phyloP scores from a whole-genome alignment of 129 eudicot species.

The Ambrosia trifida region DNA sequence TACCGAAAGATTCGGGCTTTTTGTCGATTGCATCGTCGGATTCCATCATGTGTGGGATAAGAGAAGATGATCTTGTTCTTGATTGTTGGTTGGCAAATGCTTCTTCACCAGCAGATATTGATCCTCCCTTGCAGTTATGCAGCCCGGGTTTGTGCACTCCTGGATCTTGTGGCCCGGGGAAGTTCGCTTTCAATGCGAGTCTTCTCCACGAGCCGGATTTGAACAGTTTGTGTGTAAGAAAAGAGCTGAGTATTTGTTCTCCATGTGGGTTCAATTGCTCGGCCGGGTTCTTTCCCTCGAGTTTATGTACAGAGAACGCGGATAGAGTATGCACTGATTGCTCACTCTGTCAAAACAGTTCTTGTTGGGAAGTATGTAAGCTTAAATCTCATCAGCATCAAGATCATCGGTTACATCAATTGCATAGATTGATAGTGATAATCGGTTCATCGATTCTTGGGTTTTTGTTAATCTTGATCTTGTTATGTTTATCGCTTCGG shows the following conservation, averaged over 20 bases:
- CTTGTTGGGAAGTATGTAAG: conserved; percentile 74
- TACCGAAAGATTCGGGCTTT: conserved; percentile 86
- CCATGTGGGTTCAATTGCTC: conserved; percentile 85
- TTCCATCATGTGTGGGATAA: conserved; percentile 70
- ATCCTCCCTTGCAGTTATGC: conserved; percentile 94
- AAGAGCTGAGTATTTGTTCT: conserved; percentile 80
- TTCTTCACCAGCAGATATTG: conserved; percentile 46
- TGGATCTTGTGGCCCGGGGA: conserved; percentile 61
- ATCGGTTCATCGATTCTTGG: conserved; percentile 57
- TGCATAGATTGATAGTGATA: conserved; percentile 51
- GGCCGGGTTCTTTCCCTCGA: conserved; percentile 76
- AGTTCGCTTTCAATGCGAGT: conserved; percentile 83
- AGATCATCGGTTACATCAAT: conserved; percentile 43
- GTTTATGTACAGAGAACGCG: conserved; percentile 61
- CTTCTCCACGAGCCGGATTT: conserved; percentile 79
- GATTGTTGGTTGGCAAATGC: conserved; percentile 81
- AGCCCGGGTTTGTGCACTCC: conserved; percentile 86
- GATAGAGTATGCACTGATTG: conserved; percentile 85
- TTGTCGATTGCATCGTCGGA: conserved; percentile 69
- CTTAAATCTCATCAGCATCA: conserved; percentile 47
- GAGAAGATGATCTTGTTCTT: conserved; percentile 88
- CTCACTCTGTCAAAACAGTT: conserved; percentile 91
- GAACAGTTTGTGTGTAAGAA: conserved; percentile 67
- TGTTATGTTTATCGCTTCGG: conserved; percentile 57
- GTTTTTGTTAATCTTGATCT: conserved; percentile 45